A percentile compares a stretch with the other conserved stretches of the same genome.
phyloP scores from a whole-genome alignment of 2,329 filamentous ascomycete genomes.

The Fusarium sororula region DNA sequence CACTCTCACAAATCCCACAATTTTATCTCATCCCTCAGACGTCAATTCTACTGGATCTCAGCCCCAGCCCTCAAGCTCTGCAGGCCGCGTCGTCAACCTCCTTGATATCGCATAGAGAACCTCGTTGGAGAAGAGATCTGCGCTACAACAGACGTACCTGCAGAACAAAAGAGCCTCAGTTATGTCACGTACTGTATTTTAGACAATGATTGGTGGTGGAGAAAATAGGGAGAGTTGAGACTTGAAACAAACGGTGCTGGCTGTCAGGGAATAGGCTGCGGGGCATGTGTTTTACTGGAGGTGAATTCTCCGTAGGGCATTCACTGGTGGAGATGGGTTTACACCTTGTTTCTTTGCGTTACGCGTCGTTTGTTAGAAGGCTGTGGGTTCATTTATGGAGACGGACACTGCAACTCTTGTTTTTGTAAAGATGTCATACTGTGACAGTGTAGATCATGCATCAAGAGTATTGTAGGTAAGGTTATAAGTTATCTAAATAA shows the following conservation, averaged over 20 bases:
- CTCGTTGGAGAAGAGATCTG: constrained; percentile 8
- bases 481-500: neutral
- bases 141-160: neutral
- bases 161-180: constrained; percentile 2
- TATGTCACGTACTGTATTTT: neutral
- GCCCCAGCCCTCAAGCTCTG: neutral
- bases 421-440: neutral
- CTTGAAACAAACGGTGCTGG: constrained; percentile 19
- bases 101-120: neutral
- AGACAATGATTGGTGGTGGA: constrained; percentile 12
- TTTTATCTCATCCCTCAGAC: neutral
- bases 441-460: neutral
- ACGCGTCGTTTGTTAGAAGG: constrained; percentile 23
- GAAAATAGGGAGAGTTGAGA: constrained; percentile 1
- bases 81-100: constrained; percentile 11
- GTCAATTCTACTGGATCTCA: constrained; percentile 9
- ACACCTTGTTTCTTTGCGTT: constrained; percentile 1
- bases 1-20: neutral
- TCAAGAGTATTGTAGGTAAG: neutral
- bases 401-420: neutral
- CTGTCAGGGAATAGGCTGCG: constrained; percentile 14
- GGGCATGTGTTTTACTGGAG: constrained; percentile 13
- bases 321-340: neutral
- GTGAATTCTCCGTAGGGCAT: neutral
- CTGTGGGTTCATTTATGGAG: constrained; percentile 16